Evolutionary conservation across 2,329 filamentous ascomycete genomes (phyloP).

Genomic region (Fusarium burgessii): DNA sequence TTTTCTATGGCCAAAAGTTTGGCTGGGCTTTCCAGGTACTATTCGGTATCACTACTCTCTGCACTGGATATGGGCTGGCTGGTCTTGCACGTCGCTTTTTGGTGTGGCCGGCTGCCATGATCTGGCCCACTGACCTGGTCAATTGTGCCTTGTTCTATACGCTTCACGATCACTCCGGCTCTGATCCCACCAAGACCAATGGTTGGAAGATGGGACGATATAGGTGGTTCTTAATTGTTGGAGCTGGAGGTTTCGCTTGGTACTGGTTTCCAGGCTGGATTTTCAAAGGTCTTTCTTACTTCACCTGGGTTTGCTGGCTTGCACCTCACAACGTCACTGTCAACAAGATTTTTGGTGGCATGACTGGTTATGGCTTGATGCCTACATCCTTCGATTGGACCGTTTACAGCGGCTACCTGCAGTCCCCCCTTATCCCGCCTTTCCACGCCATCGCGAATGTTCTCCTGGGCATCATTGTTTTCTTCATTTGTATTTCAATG

Average conservation of each 20-base stretch:
- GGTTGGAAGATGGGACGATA: slow-evolving; percentile 76
- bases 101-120: slow-evolving; percentile 67
- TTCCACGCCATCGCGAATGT: slow-evolving; percentile 69
- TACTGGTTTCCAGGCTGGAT: slow-evolving; percentile 74
- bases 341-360: slow-evolving; percentile 72
- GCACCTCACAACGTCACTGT: slow-evolving; percentile 70
- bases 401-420: slow-evolving; percentile 61
- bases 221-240: slow-evolving; percentile 70
- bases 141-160: slow-evolving; percentile 65
- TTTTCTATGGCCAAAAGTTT: slow-evolving; percentile 69
- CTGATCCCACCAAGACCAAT: slow-evolving; percentile 62
- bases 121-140: slow-evolving; percentile 68
- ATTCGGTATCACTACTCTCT: slow-evolving; percentile 65
- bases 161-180: slow-evolving; percentile 59
- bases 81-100: slow-evolving; percentile 66
- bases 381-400: slow-evolving; percentile 71
- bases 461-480: slow-evolving; percentile 64
- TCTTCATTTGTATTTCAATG: slow-evolving; percentile 68
- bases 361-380: slow-evolving; percentile 68
- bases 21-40: slow-evolving; percentile 67
- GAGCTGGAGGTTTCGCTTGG: slow-evolving; percentile 63
- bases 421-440: slow-evolving; percentile 64
- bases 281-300: slow-evolving; percentile 71
- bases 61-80: slow-evolving; percentile 69
- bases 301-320: slow-evolving; percentile 72